Conservation (phyloP, 2,329 filamentous ascomycete species). For the Fusarium chlamydosporum region DNA sequence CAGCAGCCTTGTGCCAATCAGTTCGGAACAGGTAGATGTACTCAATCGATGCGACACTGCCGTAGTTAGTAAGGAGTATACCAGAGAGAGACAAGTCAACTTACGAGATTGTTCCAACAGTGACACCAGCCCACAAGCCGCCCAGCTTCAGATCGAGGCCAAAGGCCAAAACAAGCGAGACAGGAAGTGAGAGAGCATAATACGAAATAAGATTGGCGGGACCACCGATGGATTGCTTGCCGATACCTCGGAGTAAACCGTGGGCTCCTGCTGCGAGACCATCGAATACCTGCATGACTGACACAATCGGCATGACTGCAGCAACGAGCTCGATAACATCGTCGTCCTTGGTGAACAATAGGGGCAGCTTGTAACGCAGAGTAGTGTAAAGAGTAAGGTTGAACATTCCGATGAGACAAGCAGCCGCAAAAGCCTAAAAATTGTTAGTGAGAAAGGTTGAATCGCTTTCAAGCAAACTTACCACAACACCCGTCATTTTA, state of each 20-base stretch:
- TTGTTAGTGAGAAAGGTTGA: constrained; percentile 6
- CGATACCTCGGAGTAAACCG: constrained; percentile 87
- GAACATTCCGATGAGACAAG: constrained; percentile 79
- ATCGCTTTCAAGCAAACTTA: constrained; percentile 52
- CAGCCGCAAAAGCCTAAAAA: constrained; percentile 71
- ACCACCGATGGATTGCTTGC: constrained; percentile 89
- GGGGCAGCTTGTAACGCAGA: constrained; percentile 80
- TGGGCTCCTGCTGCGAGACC: constrained; percentile 83
- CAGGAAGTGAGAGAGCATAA: constrained; percentile 87
- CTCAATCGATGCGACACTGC: constrained; percentile 67
- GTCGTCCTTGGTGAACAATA: constrained; percentile 81
- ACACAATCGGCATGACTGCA: constrained; percentile 81
- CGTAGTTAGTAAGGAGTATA: constrained; percentile 21
- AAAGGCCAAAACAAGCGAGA: constrained; percentile 84
- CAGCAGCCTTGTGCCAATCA: constrained; percentile 68
- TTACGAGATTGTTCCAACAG: constrained; percentile 76
- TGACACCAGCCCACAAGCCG: constrained; percentile 86
- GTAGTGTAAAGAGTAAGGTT: constrained; percentile 79
- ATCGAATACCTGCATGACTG: constrained; percentile 92
- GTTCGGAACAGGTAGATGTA: constrained; percentile 66
- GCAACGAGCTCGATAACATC: constrained; percentile 79
- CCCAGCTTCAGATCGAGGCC: constrained; percentile 80
- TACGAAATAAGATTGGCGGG: constrained; percentile 90
- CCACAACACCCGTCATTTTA: constrained; percentile 83
- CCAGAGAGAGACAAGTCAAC: constrained; percentile 45